Evolutionary conservation across 805 yeast genomes (phyloP).

Genomic region (Wickerhamomyces chambardii): DNA sequence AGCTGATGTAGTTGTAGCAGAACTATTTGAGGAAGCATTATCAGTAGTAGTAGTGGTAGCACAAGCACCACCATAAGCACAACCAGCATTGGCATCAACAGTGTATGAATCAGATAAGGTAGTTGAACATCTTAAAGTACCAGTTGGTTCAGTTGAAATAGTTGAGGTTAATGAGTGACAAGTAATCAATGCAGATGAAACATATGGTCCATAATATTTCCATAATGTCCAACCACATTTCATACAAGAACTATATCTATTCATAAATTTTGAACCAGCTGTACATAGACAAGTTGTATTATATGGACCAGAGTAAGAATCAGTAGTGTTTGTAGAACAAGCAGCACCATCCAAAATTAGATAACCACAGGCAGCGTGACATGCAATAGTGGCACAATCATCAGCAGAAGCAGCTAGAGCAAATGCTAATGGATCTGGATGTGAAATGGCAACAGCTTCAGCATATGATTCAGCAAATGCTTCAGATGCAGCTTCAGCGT

Average conservation of each 20-base stretch:
- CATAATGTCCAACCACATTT: slow-evolving; percentile 31
- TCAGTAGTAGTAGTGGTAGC: slow-evolving; percentile 3
- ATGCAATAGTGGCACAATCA: slow-evolving; percentile 20
- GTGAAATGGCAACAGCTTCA: slow-evolving; percentile 18
- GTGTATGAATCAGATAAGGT: slow-evolving; percentile 10
- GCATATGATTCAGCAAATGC: slow-evolving; percentile 19
- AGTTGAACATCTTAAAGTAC: slow-evolving; percentile 16
- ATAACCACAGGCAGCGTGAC: slow-evolving; percentile 26
- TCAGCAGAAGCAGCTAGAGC: slow-evolving; percentile 12
- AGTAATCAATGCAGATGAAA: slow-evolving; percentile 18
- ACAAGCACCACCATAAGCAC: slow-evolving; percentile 10
- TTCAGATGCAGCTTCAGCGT: slow-evolving; percentile 13
- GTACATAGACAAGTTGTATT: slow-evolving; percentile 17
- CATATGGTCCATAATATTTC: slow-evolving; percentile 21
- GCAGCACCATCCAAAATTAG: slow-evolving; percentile 22
- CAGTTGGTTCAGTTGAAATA: slow-evolving; percentile 21
- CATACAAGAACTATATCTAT: slow-evolving; percentile 19
- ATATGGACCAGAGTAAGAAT: slow-evolving; percentile 14
- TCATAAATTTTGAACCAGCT: slow-evolving; percentile 10
- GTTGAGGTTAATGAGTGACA: slow-evolving; percentile 10
- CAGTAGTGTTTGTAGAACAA: slow-evolving; percentile 20
- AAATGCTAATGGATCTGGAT: slow-evolving; percentile 22
- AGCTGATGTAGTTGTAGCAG: slow-evolving; percentile 1
- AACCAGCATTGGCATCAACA: slow-evolving; percentile 7
- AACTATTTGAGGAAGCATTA: slow-evolving; percentile 1